phyloP scores from a whole-genome alignment of 441 rosid species.

The Adansonia grandidieri region DNA sequence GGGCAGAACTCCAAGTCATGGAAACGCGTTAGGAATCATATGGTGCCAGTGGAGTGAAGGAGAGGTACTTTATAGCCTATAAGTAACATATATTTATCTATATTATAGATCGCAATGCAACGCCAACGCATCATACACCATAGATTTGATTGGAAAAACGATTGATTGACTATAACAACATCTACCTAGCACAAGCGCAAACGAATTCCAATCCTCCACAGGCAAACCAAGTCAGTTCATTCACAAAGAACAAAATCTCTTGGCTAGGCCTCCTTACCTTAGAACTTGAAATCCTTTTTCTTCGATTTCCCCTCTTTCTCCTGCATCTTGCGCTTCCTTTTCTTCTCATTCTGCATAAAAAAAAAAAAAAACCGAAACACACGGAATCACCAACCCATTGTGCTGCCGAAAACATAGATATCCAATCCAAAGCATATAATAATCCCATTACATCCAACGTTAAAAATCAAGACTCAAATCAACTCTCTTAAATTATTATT shows the following conservation, averaged over 20 bases:
- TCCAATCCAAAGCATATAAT: not conserved
- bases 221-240: not conserved
- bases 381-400: not conserved
- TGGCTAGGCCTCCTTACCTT: conserved; percentile 28
- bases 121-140: not conserved
- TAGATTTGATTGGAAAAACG: not conserved
- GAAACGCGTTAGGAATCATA: not conserved
- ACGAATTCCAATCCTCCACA: not conserved
- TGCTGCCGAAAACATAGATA: too few species aligned
- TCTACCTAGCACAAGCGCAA: not conserved
- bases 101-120: not conserved
- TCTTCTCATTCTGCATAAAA: too few species aligned
- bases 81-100: not conserved
- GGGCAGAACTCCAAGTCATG: not conserved
- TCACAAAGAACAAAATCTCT: not conserved
- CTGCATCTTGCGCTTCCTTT: too few species aligned
- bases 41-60: not conserved
- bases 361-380: not conserved
- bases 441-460: not conserved
- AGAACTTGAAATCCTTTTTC: too few species aligned
- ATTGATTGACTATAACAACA: too few species aligned
- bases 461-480: not conserved
- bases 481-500: not conserved
- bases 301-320: too few species aligned
- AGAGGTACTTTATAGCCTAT: not conserved